Evolutionary conservation across 192 early-diverging fungal species (phyloP), one percentile per base, ranked within the genome.

Genomic region (Dimargaris verticillata): DNA sequence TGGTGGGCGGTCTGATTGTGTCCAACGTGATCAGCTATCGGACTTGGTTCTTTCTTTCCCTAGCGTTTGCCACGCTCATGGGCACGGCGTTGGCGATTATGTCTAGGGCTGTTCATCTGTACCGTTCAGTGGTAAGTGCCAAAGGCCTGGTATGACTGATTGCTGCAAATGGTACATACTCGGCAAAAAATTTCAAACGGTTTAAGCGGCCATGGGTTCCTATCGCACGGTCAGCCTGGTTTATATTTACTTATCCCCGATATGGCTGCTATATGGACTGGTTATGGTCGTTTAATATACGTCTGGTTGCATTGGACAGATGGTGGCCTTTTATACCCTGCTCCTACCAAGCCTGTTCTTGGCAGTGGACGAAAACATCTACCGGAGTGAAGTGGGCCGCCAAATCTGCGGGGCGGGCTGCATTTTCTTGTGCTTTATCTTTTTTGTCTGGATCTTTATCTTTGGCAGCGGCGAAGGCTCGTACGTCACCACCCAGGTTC

Each of bases 401-500:
- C 75, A 77, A 60, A 70, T 71, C 22, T 68, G 73, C 65, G 66
- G 69, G 1, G 75, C 72, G 25, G 72, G 75, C 12, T 67, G 73
- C 26, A 77, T 77, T 18, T 73, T 76, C 55, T 72, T 69, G 9
- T 65, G 70, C 18, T 71, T 73, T 45, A 68, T 67, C 72, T 48
- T 73, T 65, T 78, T 84, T 63, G 67, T 83, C 28, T 88, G 83
- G 86, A 69, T 86, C 28, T 65, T 83, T 25, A 72, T 74, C n/a
- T 78, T 88, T 52, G 86, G 84, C 41, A 74, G 78, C 66, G 79
- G 78, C 28, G 76, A 79, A 1, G 75, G 81, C 2, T 81, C 82
- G 2, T 69, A 74, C 50, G 33, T 72, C 53, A 68, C 73, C 11
- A 69, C 53, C 28, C 60, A 70, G 58, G 53, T 72, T 51, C 71